These are phyloP conservation scores for Suillus cothurnatus DNA, from an alignment of 768 basidiomycete genomes.

Conservation along the genomic window DNA sequence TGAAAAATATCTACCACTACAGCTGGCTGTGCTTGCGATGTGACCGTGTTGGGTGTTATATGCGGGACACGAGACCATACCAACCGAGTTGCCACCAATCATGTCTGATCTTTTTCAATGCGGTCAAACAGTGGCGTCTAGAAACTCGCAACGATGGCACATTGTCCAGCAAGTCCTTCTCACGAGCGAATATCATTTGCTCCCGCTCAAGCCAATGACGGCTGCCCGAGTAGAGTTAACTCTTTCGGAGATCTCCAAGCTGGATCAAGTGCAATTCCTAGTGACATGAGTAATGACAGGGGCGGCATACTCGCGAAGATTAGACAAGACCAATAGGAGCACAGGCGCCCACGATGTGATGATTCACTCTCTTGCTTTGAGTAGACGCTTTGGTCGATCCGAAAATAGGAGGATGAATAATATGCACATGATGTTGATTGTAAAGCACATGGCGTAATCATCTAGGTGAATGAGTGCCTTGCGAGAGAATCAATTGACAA, in stretches of 20 bases:
- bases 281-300: neutral
- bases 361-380: neutral
- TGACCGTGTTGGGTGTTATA: neutral
- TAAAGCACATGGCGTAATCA: neutral
- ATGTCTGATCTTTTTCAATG: neutral
- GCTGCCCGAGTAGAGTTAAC: neutral
- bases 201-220: neutral
- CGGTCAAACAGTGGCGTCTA: neutral
- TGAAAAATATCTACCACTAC: neutral
- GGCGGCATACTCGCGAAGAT: neutral
- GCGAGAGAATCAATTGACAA: neutral
- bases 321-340: neutral
- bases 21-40: neutral
- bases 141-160: neutral
- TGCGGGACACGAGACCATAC: neutral
- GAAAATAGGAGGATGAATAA: slow-evolving; percentile 1
- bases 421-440: neutral
- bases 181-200: neutral
- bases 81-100: neutral
- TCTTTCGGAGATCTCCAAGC: neutral
- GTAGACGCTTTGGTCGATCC: neutral
- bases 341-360: neutral
- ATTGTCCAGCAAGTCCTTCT: neutral
- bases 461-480: neutral
- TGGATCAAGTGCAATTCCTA: neutral